Evolutionary conservation across 2,329 filamentous ascomycete genomes (phyloP).

Genomic region (Aspergillus brunneoviolaceus): DNA sequence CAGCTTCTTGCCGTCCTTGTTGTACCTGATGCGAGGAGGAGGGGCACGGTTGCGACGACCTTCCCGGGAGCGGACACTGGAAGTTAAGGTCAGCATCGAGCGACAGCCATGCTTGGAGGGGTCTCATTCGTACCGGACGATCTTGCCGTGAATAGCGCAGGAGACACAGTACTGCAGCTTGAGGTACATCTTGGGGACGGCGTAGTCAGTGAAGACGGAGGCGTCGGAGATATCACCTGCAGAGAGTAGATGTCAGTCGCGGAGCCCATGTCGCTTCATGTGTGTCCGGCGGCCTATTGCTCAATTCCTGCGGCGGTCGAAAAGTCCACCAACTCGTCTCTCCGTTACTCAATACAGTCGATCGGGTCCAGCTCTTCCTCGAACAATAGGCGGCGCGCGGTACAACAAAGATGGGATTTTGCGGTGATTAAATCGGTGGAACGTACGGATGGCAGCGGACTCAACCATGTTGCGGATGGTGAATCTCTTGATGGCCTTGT

Average conservation of each 20-base stretch:
- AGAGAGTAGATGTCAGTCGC: conserved; percentile 9
- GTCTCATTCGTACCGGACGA: conserved; percentile 85
- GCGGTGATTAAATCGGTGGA: conserved; percentile 20
- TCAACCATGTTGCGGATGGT: conserved; percentile 99
- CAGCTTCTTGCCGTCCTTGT: conserved; percentile 99
- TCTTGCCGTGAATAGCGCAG: conserved; percentile 99
- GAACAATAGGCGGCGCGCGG: conserved; percentile 14
- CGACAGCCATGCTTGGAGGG: not conserved
- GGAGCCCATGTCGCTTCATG: not conserved
- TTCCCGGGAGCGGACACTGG: conserved; percentile 91
- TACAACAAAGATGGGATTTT: conserved; percentile 3
- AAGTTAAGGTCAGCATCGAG: conserved; percentile 8
- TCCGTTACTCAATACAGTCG: not conserved
- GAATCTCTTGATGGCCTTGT: conserved; percentile 99
- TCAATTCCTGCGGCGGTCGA: not conserved
- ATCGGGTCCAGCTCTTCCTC: conserved; percentile 8
- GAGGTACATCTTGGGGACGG: conserved; percentile 99
- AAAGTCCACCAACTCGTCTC: not conserved
- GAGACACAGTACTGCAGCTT: conserved; percentile 99
- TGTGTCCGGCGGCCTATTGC: conserved; percentile 8
- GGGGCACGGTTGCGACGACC: conserved; percentile 99
- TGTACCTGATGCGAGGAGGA: conserved; percentile 96
- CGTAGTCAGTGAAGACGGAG: conserved; percentile 98
- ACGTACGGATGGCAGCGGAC: conserved; percentile 98
- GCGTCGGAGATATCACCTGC: conserved; percentile 99